phyloP scores from a whole-genome alignment of 441 rosid genomes.

The Populus hybrid region DNA sequence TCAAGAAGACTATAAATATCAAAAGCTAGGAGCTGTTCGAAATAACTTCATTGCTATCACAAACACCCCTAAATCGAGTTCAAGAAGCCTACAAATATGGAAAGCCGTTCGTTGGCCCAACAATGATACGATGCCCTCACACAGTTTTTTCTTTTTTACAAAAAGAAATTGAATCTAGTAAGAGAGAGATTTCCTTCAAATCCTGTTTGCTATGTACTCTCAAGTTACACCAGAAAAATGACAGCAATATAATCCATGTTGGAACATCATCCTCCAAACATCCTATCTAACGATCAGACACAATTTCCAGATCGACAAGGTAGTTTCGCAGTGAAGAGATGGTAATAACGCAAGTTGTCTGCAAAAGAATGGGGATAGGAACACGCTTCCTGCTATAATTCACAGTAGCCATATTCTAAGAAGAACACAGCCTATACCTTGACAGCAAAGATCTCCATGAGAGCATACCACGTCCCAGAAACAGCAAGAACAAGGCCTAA shows the following conservation, averaged over 20 bases:
- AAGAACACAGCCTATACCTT: conserved; percentile 25
- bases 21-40: no score
- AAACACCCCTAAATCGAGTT: no score
- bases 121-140: no score
- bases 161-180: no score
- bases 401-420: background rate
- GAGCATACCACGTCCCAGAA: conserved; percentile 68
- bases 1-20: no score
- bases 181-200: background rate
- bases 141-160: no score
- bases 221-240: background rate
- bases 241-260: background rate
- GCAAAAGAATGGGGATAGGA: background rate
- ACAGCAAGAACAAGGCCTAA: conserved; percentile 51
- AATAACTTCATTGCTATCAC: no score
- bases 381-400: background rate
- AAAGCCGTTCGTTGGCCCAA: no score
- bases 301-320: background rate
- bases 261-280: no score
- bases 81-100: no score
- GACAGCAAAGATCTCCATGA: conserved; percentile 51
- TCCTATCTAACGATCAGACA: background rate
- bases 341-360: background rate
- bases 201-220: background rate
- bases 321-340: background rate